These are phyloP conservation scores for Geotrichum klebahnii DNA, from an alignment of 1,139 yeast species.

Conservation along the genomic window DNA sequence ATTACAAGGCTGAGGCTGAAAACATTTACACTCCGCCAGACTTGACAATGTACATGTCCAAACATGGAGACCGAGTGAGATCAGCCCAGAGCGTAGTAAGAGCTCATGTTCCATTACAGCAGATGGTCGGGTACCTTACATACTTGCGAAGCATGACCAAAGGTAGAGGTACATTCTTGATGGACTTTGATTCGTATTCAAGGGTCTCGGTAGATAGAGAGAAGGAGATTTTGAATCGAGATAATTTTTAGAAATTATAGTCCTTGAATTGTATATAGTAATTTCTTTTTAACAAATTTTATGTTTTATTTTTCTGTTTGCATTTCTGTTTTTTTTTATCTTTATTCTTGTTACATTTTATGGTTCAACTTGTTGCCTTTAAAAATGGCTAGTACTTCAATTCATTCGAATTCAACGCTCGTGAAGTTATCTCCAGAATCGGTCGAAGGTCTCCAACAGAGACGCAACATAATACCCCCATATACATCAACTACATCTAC, in stretches of 20 bases:
- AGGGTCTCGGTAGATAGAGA: constrained; percentile 24
- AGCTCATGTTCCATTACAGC: constrained; percentile 80
- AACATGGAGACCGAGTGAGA: constrained; percentile 35
- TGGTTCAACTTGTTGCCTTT: not conserved
- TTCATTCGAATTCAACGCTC: too few species aligned
- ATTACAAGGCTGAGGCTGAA: constrained; percentile 34
- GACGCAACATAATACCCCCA: not conserved
- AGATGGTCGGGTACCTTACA: constrained; percentile 84
- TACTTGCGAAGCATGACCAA: constrained; percentile 78
- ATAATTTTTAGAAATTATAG: constrained; percentile 1
- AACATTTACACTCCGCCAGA: constrained; percentile 41
- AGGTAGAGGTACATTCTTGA: constrained; percentile 80
- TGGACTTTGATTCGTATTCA: constrained; percentile 74
- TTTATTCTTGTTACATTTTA: too few species aligned
- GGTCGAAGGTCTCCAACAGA: not conserved
- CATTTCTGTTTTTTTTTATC: too few species aligned
- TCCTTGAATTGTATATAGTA: too few species aligned
- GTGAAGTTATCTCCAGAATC: too few species aligned
- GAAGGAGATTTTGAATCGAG: constrained; percentile 15
- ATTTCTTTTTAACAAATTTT: too few species aligned
- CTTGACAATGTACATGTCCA: constrained; percentile 42
- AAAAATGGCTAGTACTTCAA: too few species aligned
- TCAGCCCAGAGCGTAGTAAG: constrained; percentile 49
- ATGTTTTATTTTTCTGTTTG: too few species aligned
- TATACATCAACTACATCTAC: not conserved